Evolutionary conservation across 2,329 filamentous ascomycete genomes (phyloP).

Genomic region (Colletotrichum sidae): DNA sequence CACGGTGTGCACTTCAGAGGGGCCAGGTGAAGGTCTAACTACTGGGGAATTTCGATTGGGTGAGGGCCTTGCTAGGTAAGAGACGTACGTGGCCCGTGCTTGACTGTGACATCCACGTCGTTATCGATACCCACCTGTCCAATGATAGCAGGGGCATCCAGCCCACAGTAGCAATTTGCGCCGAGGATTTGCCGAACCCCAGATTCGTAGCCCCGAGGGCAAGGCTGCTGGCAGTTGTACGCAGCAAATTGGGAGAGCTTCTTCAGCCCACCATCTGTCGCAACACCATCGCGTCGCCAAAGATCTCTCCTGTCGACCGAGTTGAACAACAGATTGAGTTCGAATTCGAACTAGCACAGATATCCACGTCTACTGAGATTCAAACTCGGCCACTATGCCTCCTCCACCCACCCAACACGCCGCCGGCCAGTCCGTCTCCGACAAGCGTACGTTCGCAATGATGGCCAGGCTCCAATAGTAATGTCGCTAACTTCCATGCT

Average conservation of each 20-base stretch:
- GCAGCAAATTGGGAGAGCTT: conserved; percentile 35
- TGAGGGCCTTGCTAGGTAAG: neutral
- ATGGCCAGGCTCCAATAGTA: no score
- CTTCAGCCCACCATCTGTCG: conserved; percentile 28
- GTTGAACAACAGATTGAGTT: no score
- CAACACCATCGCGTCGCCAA: conserved; percentile 5
- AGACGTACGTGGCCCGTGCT: conserved; percentile 23
- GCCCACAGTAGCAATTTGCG: neutral
- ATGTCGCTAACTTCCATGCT: neutral
- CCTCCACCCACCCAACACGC: conserved; percentile 52
- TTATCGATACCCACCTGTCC: neutral
- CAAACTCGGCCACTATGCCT: conserved; percentile 47
- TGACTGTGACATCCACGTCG: conserved; percentile 27
- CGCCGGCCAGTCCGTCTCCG: conserved; percentile 63
- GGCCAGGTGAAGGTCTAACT: conserved; percentile 3
- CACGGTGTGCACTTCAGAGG: neutral
- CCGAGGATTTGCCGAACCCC: conserved; percentile 36
- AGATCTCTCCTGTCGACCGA: neutral
- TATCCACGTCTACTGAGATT: no score
- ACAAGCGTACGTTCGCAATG: conserved; percentile 59
- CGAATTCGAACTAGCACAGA: no score
- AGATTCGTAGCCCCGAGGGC: conserved; percentile 19
- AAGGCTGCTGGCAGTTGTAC: conserved; percentile 14
- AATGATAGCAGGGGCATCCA: neutral
- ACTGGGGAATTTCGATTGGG: no score